phyloP scores from a whole-genome alignment of 371 early-diverging fungal genomes.

The Blastocladiella emersonii region DNA sequence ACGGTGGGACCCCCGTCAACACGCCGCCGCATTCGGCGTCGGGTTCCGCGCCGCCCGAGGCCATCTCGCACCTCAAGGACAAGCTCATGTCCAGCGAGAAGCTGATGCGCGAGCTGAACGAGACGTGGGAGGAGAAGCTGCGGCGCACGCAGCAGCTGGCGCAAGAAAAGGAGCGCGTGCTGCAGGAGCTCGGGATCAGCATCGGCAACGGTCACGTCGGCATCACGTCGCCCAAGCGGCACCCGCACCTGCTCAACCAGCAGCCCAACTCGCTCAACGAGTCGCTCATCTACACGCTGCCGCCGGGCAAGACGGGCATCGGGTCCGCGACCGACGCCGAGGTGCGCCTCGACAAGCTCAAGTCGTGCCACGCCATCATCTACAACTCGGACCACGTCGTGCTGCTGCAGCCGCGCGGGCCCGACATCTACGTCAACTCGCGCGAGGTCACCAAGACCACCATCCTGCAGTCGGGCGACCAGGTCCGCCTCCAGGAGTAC shows the following conservation, averaged over 20 bases:
- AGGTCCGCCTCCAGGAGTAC: conserved; percentile 29
- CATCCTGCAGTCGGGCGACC: conserved; percentile 10
- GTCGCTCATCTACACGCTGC: conserved; percentile 73
- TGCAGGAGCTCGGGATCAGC: conserved; percentile 70
- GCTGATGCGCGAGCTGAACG: conserved; percentile 61
- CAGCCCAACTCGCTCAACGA: conserved; percentile 75
- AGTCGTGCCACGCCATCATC: neutral
- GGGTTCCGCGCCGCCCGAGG: too few relatives aligned
- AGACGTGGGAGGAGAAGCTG: conserved; percentile 76
- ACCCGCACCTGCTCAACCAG: conserved; percentile 76
- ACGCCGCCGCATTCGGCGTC: too few relatives aligned
- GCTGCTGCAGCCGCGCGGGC: conserved; percentile 41
- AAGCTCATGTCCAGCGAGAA: conserved; percentile 77
- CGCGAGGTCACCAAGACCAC: conserved; percentile 9
- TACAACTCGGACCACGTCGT: conserved; percentile 30
- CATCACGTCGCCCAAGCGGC: conserved; percentile 62
- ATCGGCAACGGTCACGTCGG: conserved; percentile 45
- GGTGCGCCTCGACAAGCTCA: neutral
- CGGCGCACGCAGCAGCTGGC: conserved; percentile 60
- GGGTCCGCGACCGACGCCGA: conserved; percentile 20
- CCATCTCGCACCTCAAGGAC: conserved; percentile 25
- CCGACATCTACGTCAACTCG: conserved; percentile 63
- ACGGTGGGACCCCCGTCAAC: too few relatives aligned
- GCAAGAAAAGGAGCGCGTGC: conserved; percentile 50
- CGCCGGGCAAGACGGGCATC: conserved; percentile 56